A percentile compares a stretch with the other conserved stretches of the same genome.
phyloP scores from a whole-genome alignment of 2,329 filamentous ascomycete species.

The Talaromyces sp. region DNA sequence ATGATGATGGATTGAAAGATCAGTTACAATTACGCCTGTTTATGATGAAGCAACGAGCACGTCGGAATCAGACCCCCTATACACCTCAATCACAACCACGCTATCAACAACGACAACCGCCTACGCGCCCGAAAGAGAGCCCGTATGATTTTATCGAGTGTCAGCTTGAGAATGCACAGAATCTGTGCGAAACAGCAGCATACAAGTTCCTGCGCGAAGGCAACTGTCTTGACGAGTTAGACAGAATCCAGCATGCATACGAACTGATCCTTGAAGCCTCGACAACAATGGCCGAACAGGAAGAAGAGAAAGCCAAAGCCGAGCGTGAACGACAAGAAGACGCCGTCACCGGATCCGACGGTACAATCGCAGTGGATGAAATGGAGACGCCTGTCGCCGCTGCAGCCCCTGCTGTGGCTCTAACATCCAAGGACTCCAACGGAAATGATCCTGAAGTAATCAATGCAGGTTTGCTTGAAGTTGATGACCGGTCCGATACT shows the following conservation, averaged over 20 bases:
- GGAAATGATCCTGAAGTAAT: conserved; percentile 6
- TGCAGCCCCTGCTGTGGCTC: not conserved
- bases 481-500: conserved; percentile 33
- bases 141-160: conserved; percentile 16
- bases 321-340: not conserved
- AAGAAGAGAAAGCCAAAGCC: not conserved
- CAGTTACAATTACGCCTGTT: conserved; percentile 6
- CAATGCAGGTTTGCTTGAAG: conserved; percentile 25
- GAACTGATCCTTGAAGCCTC: conserved; percentile 16
- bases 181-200: conserved; percentile 16
- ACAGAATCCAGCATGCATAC: conserved; percentile 11
- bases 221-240: conserved; percentile 16
- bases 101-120: not conserved
- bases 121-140: conserved; percentile 7
- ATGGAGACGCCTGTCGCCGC: not conserved
- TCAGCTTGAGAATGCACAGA: conserved; percentile 14
- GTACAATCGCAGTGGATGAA: not conserved
- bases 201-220: conserved; percentile 16
- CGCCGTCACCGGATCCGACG: not conserved
- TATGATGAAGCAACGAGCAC: conserved; percentile 5
- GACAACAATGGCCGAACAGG: conserved; percentile 14
- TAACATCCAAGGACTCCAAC: not conserved
- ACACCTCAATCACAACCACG: not conserved
- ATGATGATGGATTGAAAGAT: not conserved
- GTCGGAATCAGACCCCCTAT: not conserved